phyloP scores from a whole-genome alignment of 306 rosid genomes.

The Casuarina cunninghamiana region DNA sequence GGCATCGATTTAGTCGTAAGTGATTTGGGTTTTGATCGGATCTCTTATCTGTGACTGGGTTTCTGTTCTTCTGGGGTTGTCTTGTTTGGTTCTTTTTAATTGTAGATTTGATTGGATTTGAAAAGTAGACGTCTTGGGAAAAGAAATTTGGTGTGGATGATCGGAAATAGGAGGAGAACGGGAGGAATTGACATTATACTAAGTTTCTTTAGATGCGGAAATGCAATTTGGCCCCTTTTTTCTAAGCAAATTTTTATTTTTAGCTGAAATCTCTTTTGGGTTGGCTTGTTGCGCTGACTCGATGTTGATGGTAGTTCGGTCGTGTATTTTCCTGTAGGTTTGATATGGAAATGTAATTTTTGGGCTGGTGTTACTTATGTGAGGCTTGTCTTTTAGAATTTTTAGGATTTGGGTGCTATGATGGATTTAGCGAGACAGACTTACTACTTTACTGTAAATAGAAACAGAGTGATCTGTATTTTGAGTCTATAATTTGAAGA shows the following conservation, averaged over 20 bases:
- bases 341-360: not conserved
- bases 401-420: not conserved
- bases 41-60: not conserved
- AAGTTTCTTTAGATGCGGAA: not conserved
- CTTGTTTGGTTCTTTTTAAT: not conserved
- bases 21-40: not conserved
- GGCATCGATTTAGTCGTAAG: slow-evolving; percentile 84
- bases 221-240: not conserved
- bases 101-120: not conserved
- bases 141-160: not conserved
- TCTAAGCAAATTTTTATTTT: not conserved
- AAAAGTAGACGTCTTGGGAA: not conserved
- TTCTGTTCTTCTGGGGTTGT: not conserved
- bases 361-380: not conserved
- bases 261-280: not conserved
- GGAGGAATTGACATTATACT: not conserved
- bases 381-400: not conserved
- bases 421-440: not conserved
- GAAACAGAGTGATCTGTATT: not conserved
- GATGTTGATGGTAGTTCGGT: not conserved
- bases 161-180: not conserved
- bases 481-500: not conserved
- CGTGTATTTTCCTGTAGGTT: not conserved
- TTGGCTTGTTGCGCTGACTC: not conserved
- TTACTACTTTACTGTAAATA: not conserved